These are phyloP conservation scores for Discostella stelligeroides DNA, from an alignment of 108 stramenopile species.

Conservation along the genomic window DNA sequence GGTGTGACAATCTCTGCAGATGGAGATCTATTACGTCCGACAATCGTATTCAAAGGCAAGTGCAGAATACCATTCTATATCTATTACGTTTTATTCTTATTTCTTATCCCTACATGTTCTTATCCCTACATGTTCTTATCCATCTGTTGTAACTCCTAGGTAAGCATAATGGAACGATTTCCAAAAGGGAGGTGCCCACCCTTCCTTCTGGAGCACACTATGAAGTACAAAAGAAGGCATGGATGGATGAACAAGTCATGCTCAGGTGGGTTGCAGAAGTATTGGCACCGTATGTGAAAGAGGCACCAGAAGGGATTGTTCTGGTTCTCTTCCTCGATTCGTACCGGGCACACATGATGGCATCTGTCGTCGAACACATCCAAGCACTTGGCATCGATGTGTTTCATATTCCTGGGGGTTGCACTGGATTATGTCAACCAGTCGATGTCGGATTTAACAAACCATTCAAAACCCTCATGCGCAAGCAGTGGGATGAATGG, in stretches of 20 bases:
- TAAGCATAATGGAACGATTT: too few relatives aligned
- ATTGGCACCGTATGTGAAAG: background rate
- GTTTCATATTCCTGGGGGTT: conserved; percentile 23
- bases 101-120: too few relatives aligned
- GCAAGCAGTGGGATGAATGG: background rate
- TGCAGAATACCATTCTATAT: too few relatives aligned
- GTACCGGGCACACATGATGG: conserved; percentile 19
- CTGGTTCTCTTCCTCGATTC: conserved; percentile 3
- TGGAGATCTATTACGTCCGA: too few relatives aligned
- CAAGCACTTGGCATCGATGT: conserved; percentile 10
- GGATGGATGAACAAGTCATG: conserved; percentile 17
- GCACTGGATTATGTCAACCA: conserved; percentile 18
- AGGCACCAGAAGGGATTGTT: conserved; percentile 9
- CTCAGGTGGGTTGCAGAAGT: conserved; percentile 6
- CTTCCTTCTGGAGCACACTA: background rate
- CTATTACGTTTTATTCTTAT: too few relatives aligned
- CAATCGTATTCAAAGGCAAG: too few relatives aligned
- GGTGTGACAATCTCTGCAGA: too few relatives aligned
- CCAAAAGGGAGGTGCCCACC: too few relatives aligned
- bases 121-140: too few relatives aligned
- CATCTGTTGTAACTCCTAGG: too few relatives aligned
- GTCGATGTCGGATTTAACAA: conserved; percentile 15
- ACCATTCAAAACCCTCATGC: background rate
- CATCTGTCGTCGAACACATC: background rate
- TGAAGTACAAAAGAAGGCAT: conserved; percentile 5